Percentiles rank a stretch among this genome's conserved stretches.
phyloP scores from a whole-genome alignment of 2,329 filamentous ascomycete species.

The Emergomyces africanus region DNA sequence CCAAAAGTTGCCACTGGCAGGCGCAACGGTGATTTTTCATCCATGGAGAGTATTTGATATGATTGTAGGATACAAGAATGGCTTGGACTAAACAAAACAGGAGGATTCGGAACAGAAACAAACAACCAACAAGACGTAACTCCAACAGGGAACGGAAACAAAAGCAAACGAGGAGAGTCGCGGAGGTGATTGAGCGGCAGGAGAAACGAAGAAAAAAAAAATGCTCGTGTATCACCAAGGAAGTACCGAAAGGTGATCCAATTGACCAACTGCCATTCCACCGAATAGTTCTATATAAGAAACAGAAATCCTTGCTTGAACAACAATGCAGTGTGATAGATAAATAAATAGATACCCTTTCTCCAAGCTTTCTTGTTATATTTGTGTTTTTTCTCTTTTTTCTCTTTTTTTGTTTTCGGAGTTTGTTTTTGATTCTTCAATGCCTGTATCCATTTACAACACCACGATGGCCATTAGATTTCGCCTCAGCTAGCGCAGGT shows the following conservation, averaged over 20 bases:
- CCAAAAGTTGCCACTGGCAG: neutral
- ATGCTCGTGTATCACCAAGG: neutral
- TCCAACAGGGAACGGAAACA: conserved; percentile 1
- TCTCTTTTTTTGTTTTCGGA: neutral
- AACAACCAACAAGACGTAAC: neutral
- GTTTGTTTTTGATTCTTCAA: conserved; percentile 5
- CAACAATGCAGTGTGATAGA: neutral
- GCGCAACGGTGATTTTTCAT: neutral
- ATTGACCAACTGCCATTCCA: neutral
- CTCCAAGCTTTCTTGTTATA: neutral
- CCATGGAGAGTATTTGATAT: neutral
- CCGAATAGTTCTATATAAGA: neutral
- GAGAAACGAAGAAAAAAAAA: neutral
- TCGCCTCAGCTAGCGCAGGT: conserved; percentile 35
- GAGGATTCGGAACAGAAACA: neutral
- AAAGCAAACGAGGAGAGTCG: neutral
- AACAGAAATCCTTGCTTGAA: neutral
- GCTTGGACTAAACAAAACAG: neutral
- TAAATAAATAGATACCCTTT: neutral
- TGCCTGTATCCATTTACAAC: conserved; percentile 32
- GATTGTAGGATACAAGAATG: neutral
- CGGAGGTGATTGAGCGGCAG: neutral
- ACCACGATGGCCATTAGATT: conserved; percentile 32
- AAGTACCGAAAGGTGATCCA: conserved; percentile 1
- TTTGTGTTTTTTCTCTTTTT: neutral